Percentiles rank a stretch among this genome's conserved stretches.
These are phyloP conservation scores for Malassezia furfur DNA, from an alignment of 1,284 basidiomycete species.

Conservation along the genomic window DNA sequence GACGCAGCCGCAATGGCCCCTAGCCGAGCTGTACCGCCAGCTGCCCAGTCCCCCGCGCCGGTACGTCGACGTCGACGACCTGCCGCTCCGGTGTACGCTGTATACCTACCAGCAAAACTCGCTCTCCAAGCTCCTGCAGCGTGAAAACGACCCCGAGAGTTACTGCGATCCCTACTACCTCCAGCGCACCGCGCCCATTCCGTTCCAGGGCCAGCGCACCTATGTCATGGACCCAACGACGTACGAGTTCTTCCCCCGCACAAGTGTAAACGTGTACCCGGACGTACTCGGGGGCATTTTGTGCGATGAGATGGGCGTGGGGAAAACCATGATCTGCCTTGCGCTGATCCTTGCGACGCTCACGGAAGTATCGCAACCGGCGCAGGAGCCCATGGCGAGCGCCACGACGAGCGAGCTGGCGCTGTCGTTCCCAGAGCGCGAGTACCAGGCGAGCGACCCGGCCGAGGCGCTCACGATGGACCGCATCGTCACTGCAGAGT, in stretches of 20 bases:
- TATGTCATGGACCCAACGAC: constrained; percentile 7
- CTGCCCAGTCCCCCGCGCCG: constrained; percentile 8
- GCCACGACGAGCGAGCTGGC: constrained; percentile 18
- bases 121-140: constrained; percentile 18
- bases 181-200: not conserved
- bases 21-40: constrained; percentile 7
- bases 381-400: constrained; percentile 16
- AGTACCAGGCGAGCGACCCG: constrained; percentile 19
- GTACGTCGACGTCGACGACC: not conserved
- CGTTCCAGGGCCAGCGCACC: not conserved
- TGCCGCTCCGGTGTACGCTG: constrained; percentile 7
- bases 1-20: constrained; percentile 6
- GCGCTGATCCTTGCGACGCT: constrained; percentile 17
- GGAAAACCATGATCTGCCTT: constrained; percentile 21
- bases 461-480: not conserved
- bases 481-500: constrained; percentile 11
- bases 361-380: constrained; percentile 10
- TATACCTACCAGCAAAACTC: constrained; percentile 17
- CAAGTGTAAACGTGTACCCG: not conserved
- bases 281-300: constrained; percentile 21
- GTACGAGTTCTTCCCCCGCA: not conserved
- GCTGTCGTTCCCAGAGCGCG: constrained; percentile 10
- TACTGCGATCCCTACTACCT: constrained; percentile 13
- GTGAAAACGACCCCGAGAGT: constrained; percentile 8
- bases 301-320: constrained; percentile 24